These are phyloP conservation scores for Vanilla planifolia DNA, from an alignment of 106 monocot genomes.

Conservation along the genomic window DNA sequence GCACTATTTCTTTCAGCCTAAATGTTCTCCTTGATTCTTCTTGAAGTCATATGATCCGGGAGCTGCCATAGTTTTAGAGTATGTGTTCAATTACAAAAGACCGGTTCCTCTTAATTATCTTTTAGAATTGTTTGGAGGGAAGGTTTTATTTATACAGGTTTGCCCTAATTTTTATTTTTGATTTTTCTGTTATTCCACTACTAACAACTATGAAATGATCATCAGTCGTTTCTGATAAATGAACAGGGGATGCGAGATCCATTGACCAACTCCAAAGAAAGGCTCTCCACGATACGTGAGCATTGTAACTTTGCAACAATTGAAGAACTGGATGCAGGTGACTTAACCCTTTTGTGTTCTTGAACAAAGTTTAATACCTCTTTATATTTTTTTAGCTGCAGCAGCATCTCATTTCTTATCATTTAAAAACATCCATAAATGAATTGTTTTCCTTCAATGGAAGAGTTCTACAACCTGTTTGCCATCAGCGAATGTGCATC, in stretches of 20 bases:
- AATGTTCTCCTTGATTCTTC: constrained; percentile 29
- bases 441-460: no score
- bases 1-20: neutral
- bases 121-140: constrained; percentile 66
- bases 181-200: neutral
- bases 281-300: constrained; percentile 60
- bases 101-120: constrained; percentile 87
- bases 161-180: neutral
- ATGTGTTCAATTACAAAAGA: constrained; percentile 58
- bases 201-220: neutral
- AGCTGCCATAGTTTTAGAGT: constrained; percentile 53
- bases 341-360: no score
- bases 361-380: no score
- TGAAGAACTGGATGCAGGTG: constrained; percentile 92
- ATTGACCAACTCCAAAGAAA: constrained; percentile 45
- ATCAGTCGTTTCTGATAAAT: neutral
- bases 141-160: constrained; percentile 72
- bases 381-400: no score
- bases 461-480: neutral
- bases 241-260: constrained; percentile 84
- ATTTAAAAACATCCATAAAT: no score
- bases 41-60: constrained; percentile 95
- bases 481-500: no score
- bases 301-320: constrained; percentile 52
- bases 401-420: no score